phyloP scores from a whole-genome alignment of 371 early-diverging fungal genomes.

The Rhizopus microsporus region DNA sequence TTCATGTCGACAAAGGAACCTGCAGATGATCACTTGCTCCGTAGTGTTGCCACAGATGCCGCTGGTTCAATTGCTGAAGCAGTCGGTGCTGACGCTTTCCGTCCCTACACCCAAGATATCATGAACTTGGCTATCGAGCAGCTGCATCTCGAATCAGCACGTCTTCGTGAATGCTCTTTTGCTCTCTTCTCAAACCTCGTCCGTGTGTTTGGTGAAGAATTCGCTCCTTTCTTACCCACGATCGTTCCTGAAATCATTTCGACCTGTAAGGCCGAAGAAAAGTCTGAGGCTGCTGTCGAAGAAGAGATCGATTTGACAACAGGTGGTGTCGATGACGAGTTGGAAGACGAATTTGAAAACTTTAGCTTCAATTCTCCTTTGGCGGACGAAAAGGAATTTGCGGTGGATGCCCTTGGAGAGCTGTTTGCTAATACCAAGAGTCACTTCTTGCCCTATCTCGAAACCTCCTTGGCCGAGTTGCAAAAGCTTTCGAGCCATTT shows the following conservation, averaged over 20 bases:
- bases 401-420: conserved; percentile 83
- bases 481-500: conserved; percentile 66
- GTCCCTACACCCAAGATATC: conserved; percentile 69
- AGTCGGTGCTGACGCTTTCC: conserved; percentile 78
- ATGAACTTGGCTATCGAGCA: conserved; percentile 80
- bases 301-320: conserved; percentile 47
- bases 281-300: conserved; percentile 45
- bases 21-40: conserved; percentile 66
- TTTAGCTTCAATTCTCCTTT: conserved; percentile 74
- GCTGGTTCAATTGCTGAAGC: conserved; percentile 82
- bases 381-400: conserved; percentile 88
- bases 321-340: conserved; percentile 28
- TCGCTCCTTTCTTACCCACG: conserved; percentile 68
- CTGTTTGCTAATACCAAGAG: conserved; percentile 73
- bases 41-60: conserved; percentile 84
- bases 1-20: conserved; percentile 69
- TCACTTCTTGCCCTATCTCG: conserved; percentile 83
- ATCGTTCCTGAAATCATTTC: conserved; percentile 75
- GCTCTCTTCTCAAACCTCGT: conserved; percentile 81
- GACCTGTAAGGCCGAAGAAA: conserved; percentile 77
- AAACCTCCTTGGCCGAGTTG: conserved; percentile 62
- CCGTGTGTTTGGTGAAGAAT: conserved; percentile 76
- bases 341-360: conserved; percentile 55
- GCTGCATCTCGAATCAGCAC: conserved; percentile 65
- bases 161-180: conserved; percentile 81